Evolutionary conservation across 2,329 filamentous ascomycete genomes (phyloP).

Genomic region (Penicillium sp.): DNA sequence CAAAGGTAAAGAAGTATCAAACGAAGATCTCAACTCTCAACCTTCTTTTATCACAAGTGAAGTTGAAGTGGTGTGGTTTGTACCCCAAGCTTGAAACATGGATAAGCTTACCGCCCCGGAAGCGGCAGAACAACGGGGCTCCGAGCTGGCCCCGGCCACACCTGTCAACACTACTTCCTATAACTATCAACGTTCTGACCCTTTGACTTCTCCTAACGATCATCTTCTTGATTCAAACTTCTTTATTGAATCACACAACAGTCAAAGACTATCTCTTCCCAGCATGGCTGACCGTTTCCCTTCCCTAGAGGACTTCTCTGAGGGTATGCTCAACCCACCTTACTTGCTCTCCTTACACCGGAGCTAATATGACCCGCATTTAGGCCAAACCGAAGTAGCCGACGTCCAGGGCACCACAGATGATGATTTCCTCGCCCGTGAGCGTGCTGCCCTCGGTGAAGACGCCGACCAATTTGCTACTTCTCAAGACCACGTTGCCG

Average conservation of each 20-base stretch:
- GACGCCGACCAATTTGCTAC: conserved; percentile 89
- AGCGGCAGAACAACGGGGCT: conserved; percentile 11
- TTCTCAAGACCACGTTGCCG: conserved; percentile 61
- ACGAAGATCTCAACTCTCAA: neutral
- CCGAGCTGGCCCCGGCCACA: conserved; percentile 21
- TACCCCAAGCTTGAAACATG: conserved; percentile 11
- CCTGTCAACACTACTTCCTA: conserved; percentile 21
- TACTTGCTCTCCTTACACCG: conserved; percentile 19
- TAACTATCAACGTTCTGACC: conserved; percentile 4
- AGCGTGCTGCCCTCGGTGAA: conserved; percentile 85
- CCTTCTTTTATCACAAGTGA: neutral
- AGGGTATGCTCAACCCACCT: conserved; percentile 43
- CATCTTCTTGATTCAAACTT: conserved; percentile 1
- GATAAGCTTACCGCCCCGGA: conserved; percentile 19
- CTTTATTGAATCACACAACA: conserved; percentile 8
- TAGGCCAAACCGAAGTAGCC: conserved; percentile 37
- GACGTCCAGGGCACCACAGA: conserved; percentile 49
- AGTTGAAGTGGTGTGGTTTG: conserved; percentile 14
- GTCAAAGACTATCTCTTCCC: conserved; percentile 6
- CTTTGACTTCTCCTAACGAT: neutral
- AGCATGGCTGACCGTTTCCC: conserved; percentile 76
- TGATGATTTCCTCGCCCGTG: conserved; percentile 83
- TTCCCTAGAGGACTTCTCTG: conserved; percentile 74
- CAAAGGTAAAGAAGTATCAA: neutral
- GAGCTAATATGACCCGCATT: conserved; percentile 25